Conservation (phyloP, 1,139 yeast genomes). For the Kodamaea anthophila region DNA sequence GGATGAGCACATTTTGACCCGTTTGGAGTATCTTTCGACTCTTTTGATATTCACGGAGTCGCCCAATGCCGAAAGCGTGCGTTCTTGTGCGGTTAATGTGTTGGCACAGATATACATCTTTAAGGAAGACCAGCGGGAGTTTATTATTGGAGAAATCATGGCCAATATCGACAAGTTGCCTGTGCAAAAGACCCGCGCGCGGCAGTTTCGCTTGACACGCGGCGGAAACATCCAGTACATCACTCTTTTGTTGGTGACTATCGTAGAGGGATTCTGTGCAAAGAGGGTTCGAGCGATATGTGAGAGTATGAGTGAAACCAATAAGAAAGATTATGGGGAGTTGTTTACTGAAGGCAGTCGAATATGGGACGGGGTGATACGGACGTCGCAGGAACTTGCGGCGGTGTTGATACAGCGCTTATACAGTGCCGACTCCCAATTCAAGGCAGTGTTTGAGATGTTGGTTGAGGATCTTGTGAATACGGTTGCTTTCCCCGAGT, state of each 20-base stretch:
- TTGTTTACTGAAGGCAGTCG: neutral
- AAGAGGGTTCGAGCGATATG: conserved; percentile 1
- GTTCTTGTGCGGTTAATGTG: conserved; percentile 29
- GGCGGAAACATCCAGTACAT: conserved; percentile 47
- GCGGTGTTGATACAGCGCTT: conserved; percentile 35
- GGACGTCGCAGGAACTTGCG: conserved; percentile 28
- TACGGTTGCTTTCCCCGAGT: conserved; percentile 49
- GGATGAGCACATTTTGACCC: conserved; percentile 44
- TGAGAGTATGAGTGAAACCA: conserved; percentile 1
- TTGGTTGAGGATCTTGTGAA: conserved; percentile 50
- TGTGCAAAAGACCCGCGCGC: conserved; percentile 31
- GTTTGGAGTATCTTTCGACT: conserved; percentile 44
- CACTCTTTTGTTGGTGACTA: conserved; percentile 37
- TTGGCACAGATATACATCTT: conserved; percentile 40
- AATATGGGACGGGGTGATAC: neutral
- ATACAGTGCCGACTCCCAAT: conserved; percentile 30
- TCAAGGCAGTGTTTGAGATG: conserved; percentile 40
- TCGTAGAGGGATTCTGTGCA: conserved; percentile 31
- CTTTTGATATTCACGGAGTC: conserved; percentile 29
- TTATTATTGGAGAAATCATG: conserved; percentile 57
- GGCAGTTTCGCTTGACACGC: conserved; percentile 36
- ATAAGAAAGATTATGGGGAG: neutral
- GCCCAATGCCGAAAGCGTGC: conserved; percentile 23
- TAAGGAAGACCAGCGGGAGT: conserved; percentile 47
- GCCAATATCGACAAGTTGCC: conserved; percentile 46